Evolutionary conservation across 805 yeast genomes (phyloP).

Genomic region (Vanderwaltozyma yarrowii): DNA sequence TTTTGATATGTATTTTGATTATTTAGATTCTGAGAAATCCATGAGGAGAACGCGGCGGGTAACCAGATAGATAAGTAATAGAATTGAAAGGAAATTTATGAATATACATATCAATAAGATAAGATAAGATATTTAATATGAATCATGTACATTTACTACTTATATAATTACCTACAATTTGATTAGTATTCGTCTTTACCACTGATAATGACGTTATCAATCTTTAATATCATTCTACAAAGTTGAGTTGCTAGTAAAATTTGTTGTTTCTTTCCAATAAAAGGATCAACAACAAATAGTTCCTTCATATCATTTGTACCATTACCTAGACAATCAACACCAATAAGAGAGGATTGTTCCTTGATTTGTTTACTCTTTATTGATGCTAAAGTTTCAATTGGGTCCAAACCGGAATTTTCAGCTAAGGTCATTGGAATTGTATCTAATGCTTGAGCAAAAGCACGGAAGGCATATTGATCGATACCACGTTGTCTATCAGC

Average conservation of each 20-base stretch:
- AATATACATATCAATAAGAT: no score
- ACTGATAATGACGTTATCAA: conserved; percentile 89
- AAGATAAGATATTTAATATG: no score
- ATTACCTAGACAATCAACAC: conserved; percentile 88
- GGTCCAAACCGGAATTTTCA: conserved; percentile 91
- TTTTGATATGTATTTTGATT: no score
- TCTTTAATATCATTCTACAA: conserved; percentile 94
- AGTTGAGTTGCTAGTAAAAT: conserved; percentile 90
- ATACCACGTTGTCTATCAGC: conserved; percentile 92
- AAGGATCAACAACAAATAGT: conserved; percentile 90
- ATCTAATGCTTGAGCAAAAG: conserved; percentile 86
- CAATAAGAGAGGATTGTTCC: conserved; percentile 60
- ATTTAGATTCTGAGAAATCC: no score
- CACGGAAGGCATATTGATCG: conserved; percentile 96
- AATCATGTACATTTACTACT: background rate
- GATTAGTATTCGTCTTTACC: conserved; percentile 62
- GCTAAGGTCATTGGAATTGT: conserved; percentile 90
- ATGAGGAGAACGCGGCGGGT: no score
- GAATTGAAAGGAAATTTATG: no score
- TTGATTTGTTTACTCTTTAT: conserved; percentile 78
- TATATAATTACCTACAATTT: background rate
- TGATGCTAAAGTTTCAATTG: conserved; percentile 79
- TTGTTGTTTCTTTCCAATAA: conserved; percentile 96
- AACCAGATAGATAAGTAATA: no score
- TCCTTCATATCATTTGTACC: conserved; percentile 91